Evolutionary conservation across 805 yeast genomes (phyloP), one percentile per base, ranked within the genome.

Genomic region (Teunomyces kruisii): DNA sequence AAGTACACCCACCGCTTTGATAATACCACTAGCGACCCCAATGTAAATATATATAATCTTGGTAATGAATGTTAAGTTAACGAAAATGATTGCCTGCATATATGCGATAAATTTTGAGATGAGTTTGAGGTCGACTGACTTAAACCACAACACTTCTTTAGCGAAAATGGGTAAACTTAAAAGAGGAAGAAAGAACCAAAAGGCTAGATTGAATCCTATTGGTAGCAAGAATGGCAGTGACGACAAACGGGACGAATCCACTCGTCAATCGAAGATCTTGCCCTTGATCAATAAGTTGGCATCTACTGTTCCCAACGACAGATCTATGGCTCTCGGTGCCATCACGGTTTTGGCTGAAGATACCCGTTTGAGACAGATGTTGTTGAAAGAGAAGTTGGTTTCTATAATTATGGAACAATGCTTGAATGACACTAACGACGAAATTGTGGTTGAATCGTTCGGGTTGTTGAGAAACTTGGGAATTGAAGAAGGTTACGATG

Each of bases 401-500:
- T 80, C 80, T 32, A 74, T 79, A 2, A 59, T 90, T 1, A 52
- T 89, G 65, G 82, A 83, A 16, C 81, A 83, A 47, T 72, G 83
- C 26, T 63, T 91, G 16, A 79, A 78, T 37, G 96, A 88, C 59
- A 59, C 75, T 15, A 66, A 84, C 51, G 83, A 82, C 45, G 96
- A 89, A 53, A 80, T 88, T 37, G 84, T 87, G 14, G 86, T 86
- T 15, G 95, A 86, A 55, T 75, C 92, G 1, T 84, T 81, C 54
- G 97, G 96, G 1, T 69, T 92, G 17, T 67, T 94, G 50, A 78
- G 96, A 60, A 89, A 86, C 58, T 59, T 92, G 45, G 84, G 86
- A 2, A 73, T 88, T 43, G 96, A 88, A 58, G 96, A 90, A 65
- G 97, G 97, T 15, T 84, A 88, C 54, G 96, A 88, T 51, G 77